Evolutionary conservation across 192 early-diverging fungal genomes (phyloP).

Genomic region (Umbelopsis sp.): DNA sequence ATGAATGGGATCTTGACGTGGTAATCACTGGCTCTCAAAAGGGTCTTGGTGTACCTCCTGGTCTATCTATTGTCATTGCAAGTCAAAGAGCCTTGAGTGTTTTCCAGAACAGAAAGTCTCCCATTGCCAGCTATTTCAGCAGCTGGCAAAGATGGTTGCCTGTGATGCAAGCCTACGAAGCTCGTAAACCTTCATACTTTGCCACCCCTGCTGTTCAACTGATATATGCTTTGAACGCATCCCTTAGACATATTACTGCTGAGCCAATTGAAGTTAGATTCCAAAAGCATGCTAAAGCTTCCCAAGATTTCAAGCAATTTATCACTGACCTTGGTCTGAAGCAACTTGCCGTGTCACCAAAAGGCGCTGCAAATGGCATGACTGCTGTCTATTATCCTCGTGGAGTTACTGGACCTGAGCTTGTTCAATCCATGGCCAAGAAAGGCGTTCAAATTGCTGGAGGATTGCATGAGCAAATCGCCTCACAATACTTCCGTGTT

Average conservation of each 20-base stretch:
- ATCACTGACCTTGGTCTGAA: slow-evolving; percentile 61
- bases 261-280: slow-evolving; percentile 60
- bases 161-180: slow-evolving; percentile 82
- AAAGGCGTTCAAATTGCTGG: slow-evolving; percentile 75
- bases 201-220: slow-evolving; percentile 81
- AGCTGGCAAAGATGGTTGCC: slow-evolving; percentile 81
- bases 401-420: slow-evolving; percentile 59
- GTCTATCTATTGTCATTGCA: slow-evolving; percentile 74
- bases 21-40: slow-evolving; percentile 82
- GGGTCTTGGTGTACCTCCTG: slow-evolving; percentile 80
- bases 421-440: slow-evolving; percentile 64
- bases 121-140: slow-evolving; percentile 69
- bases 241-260: slow-evolving; percentile 65
- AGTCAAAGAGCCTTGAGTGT: slow-evolving; percentile 43
- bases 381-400: slow-evolving; percentile 71
- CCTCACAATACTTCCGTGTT: slow-evolving; percentile 77
- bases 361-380: slow-evolving; percentile 54
- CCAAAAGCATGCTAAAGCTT: slow-evolving; percentile 61
- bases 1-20: slow-evolving; percentile 78
- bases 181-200: slow-evolving; percentile 74
- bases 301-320: slow-evolving; percentile 61
- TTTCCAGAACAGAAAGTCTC: slow-evolving; percentile 53
- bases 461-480: slow-evolving; percentile 70
- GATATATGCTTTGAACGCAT: slow-evolving; percentile 68
- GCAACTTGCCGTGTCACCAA: slow-evolving; percentile 54